Conservation (phyloP, 2,329 filamentous ascomycete species). For the Ascochyta viciae-villosae region DNA sequence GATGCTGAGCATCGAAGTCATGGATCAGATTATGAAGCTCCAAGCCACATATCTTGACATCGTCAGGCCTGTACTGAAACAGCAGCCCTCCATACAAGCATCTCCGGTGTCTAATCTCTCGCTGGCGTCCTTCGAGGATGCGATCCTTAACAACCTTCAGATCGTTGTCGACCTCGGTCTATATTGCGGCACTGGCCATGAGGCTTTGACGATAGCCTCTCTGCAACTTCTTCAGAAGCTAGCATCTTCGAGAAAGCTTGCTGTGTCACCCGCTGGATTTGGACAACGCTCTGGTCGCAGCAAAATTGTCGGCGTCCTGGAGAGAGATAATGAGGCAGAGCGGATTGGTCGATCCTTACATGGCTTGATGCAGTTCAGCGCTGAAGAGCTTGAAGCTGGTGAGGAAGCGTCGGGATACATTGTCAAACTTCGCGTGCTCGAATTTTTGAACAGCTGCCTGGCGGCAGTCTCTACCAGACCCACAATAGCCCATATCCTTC, state of each 20-base stretch:
- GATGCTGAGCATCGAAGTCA: conserved; percentile 80
- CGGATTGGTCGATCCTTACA: conserved; percentile 78
- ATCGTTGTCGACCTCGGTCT: conserved; percentile 83
- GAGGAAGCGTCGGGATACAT: conserved; percentile 75
- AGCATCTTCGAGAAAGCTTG: conserved; percentile 81
- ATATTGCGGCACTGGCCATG: conserved; percentile 85
- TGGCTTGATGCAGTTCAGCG: conserved; percentile 68
- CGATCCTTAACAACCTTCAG: conserved; percentile 78
- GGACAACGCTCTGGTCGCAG: conserved; percentile 72
- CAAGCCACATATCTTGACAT: conserved; percentile 93
- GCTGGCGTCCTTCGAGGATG: conserved; percentile 91
- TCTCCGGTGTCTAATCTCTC: conserved; percentile 74
- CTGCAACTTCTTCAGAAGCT: conserved; percentile 85
- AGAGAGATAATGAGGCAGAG: conserved; percentile 79
- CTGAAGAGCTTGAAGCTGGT: conserved; percentile 76
- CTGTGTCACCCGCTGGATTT: conserved; percentile 71
- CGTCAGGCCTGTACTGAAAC: conserved; percentile 78
- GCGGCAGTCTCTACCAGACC: conserved; percentile 76
- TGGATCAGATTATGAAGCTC: conserved; percentile 81
- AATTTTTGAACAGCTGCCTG: conserved; percentile 84
- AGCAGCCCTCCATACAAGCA: conserved; percentile 65
- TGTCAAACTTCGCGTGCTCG: conserved; percentile 83
- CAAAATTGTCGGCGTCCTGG: conserved; percentile 87
- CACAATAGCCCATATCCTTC: conserved; percentile 86
- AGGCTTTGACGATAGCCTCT: conserved; percentile 79